Percentiles rank a stretch among this genome's conserved stretches.
Evolutionary conservation across 768 basidiomycete species (phyloP).

Genomic region (Termitomyces sp.): DNA sequence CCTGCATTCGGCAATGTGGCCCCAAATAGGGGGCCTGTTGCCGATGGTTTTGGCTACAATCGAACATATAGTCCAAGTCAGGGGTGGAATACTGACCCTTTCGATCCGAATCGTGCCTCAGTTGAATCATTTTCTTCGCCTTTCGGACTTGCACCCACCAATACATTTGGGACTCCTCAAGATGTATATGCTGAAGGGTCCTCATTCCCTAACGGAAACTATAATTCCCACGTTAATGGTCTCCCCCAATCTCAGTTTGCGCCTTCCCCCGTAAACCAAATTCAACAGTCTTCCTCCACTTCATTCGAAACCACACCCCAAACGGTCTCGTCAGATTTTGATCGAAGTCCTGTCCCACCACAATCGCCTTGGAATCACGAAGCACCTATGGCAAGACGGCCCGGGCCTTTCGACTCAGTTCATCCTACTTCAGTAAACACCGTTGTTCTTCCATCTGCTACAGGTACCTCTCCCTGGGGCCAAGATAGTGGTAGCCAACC

Average conservation of each 20-base stretch:
- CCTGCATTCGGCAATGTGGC: slow-evolving; percentile 25
- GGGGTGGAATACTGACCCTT: slow-evolving; percentile 16
- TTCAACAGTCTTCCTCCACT: slow-evolving; percentile 8
- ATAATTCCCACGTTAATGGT: slow-evolving; percentile 8
- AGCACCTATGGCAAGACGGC: slow-evolving; percentile 22
- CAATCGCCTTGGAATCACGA: slow-evolving; percentile 35
- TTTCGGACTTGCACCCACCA: slow-evolving; percentile 11
- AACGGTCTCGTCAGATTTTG: slow-evolving; percentile 14
- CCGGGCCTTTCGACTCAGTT: slow-evolving; percentile 37
- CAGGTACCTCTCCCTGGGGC: slow-evolving; percentile 34
- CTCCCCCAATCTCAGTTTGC: slow-evolving; percentile 12
- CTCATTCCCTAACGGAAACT: slow-evolving; percentile 8
- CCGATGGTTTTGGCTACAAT: slow-evolving; percentile 35
- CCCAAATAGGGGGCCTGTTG: slow-evolving; percentile 24
- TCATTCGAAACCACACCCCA: slow-evolving; percentile 11
- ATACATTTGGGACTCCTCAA: slow-evolving; percentile 10
- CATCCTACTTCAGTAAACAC: slow-evolving; percentile 39
- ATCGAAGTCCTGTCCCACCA: slow-evolving; percentile 16
- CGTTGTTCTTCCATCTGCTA: slow-evolving; percentile 16
- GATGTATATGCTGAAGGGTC: slow-evolving; percentile 6
- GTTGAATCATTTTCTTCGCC: slow-evolving; percentile 12
- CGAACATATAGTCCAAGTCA: slow-evolving; percentile 28
- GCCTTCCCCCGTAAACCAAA: slow-evolving; percentile 11
- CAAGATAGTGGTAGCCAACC: slow-evolving; percentile 18
- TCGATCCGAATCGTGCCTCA: slow-evolving; percentile 12